Evolutionary conservation across 2,329 filamentous ascomycete species (phyloP).

Genomic region (Graphilbum fragrans): DNA sequence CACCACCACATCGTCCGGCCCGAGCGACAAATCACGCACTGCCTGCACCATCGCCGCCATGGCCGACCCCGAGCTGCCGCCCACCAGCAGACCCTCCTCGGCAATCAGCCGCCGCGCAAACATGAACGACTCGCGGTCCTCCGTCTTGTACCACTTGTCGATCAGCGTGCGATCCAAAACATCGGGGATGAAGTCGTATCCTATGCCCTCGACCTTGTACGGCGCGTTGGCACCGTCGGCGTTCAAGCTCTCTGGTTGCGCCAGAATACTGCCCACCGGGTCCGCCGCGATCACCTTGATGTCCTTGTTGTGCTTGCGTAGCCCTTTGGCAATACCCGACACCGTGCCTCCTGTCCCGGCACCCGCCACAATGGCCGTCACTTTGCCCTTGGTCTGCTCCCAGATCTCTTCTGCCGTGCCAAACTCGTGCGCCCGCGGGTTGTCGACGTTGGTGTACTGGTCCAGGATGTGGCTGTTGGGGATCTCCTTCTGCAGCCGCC

Average conservation of each 20-base stretch:
- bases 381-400: conserved; percentile 72
- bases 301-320: conserved; percentile 75
- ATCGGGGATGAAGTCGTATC: conserved; percentile 95
- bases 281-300: conserved; percentile 89
- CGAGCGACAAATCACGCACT: conserved; percentile 62
- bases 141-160: conserved; percentile 97
- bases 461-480: conserved; percentile 96
- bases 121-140: conserved; percentile 80
- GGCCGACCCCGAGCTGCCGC: conserved; percentile 86
- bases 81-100: conserved; percentile 87
- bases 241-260: conserved; percentile 69
- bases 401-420: conserved; percentile 96
- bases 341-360: conserved; percentile 95
- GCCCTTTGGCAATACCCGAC: conserved; percentile 71
- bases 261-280: conserved; percentile 83
- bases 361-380: conserved; percentile 77
- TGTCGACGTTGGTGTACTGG: conserved; percentile 86
- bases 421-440: conserved; percentile 84
- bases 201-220: conserved; percentile 98
- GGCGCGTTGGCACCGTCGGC: conserved; percentile 66
- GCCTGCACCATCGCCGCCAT: conserved; percentile 72
- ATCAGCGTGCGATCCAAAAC: conserved; percentile 72
- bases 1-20: conserved; percentile 77
- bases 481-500: conserved; percentile 82
- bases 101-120: conserved; percentile 83